Conservation (phyloP, 805 yeast species). For the Myxozyma monticola region DNA sequence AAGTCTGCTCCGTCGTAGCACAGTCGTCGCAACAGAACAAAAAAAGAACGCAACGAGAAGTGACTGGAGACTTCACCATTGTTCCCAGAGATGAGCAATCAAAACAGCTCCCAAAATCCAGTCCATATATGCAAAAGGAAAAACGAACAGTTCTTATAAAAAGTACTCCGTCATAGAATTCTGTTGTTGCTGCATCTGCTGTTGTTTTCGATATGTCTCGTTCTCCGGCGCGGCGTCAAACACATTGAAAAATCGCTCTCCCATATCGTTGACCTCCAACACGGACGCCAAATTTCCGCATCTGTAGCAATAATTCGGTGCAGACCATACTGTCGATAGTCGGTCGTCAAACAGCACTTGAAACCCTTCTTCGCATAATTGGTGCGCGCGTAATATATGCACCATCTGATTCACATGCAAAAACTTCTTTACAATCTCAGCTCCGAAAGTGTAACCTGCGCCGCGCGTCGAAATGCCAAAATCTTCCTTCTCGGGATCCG, state of each 20-base stretch:
- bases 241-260: conserved; percentile 76
- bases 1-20: no score
- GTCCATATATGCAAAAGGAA: no score
- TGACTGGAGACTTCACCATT: no score
- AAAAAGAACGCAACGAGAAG: no score
- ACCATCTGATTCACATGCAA: conserved; percentile 72
- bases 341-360: conserved; percentile 88
- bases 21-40: no score
- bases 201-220: conserved; percentile 47
- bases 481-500: conserved; percentile 77
- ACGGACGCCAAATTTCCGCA: conserved; percentile 98
- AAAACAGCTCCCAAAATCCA: no score
- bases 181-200: conserved; percentile 11
- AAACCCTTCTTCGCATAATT: conserved; percentile 93
- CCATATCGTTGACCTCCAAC: conserved; percentile 74
- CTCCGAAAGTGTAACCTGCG: conserved; percentile 96
- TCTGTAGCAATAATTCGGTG: conserved; percentile 95
- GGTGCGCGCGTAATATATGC: conserved; percentile 91
- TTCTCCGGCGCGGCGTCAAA: conserved; percentile 98
- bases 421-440: conserved; percentile 85
- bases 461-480: conserved; percentile 93
- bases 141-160: conserved; percentile 8
- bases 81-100: no score
- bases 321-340: conserved; percentile 96
- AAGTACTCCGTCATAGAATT: conserved; percentile 27